Evolutionary conservation across 164 flowering plant genomes (phyloP).

Genomic region (Stephania japonica): DNA sequence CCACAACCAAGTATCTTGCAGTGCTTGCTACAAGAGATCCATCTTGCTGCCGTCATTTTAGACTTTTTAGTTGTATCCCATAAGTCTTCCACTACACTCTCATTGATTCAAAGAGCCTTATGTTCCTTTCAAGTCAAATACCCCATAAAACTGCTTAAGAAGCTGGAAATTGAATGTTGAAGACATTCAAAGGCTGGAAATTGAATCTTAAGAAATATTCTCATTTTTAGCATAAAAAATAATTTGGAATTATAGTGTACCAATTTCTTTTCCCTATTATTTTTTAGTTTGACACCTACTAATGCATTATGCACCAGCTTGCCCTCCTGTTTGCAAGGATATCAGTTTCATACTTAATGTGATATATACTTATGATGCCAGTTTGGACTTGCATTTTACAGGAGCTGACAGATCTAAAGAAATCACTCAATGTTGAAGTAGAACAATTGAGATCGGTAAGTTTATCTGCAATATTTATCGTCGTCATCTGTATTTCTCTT

Average conservation of each 20-base stretch:
- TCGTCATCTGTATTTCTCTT: background rate
- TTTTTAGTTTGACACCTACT: background rate
- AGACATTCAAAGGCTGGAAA: background rate
- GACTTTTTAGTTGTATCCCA: too few species aligned
- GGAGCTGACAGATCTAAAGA: conserved; percentile 86
- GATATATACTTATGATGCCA: conserved; percentile 3
- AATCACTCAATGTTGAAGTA: conserved; percentile 79
- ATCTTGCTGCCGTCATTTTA: too few species aligned
- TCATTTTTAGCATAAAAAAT: background rate
- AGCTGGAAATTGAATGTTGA: background rate
- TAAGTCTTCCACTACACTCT: too few species aligned
- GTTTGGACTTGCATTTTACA: conserved; percentile 16
- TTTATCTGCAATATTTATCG: background rate
- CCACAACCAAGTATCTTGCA: too few species aligned
- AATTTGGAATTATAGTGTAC: background rate
- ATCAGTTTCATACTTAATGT: background rate
- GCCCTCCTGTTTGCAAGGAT: background rate
- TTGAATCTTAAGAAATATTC: background rate
- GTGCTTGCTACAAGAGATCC: too few species aligned
- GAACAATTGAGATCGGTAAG: conserved; percentile 79
- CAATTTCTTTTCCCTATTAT: background rate
- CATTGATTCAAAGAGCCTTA: too few species aligned
- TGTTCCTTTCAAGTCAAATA: too few species aligned
- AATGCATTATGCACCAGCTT: background rate
- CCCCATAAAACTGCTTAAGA: too few species aligned